A percentile compares a stretch with the other conserved stretches of the same genome.
These are phyloP conservation scores for Hanseniaspora lindneri DNA, from an alignment of 805 yeast genomes.

Conservation along the genomic window DNA sequence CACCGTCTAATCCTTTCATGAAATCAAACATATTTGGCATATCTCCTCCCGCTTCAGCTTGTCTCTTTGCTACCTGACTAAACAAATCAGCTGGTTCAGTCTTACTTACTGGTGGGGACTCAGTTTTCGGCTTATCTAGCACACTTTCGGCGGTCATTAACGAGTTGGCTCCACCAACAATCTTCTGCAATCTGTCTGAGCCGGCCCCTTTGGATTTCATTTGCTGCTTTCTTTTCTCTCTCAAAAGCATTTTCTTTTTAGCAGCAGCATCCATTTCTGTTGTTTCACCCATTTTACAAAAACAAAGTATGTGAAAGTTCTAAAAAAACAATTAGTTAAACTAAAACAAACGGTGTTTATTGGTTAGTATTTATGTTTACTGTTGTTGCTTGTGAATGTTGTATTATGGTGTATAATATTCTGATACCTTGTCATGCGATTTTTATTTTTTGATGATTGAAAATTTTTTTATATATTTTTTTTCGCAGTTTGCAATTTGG, in stretches of 20 bases:
- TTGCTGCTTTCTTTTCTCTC: conserved; percentile 58
- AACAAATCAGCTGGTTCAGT: conserved; percentile 16
- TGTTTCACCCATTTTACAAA: conserved; percentile 29
- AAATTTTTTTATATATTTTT: too few species aligned
- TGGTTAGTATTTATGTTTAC: too few species aligned
- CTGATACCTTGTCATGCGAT: too few species aligned
- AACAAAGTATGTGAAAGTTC: background rate
- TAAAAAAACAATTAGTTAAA: too few species aligned
- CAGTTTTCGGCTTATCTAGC: conserved; percentile 22
- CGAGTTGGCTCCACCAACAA: conserved; percentile 33
- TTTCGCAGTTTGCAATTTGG: too few species aligned
- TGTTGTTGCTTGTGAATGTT: too few species aligned
- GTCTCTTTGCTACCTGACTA: conserved; percentile 24
- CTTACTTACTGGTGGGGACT: background rate
- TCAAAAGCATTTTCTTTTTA: conserved; percentile 44
- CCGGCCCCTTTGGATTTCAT: conserved; percentile 44
- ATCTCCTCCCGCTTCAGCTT: conserved; percentile 17
- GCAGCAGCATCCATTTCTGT: conserved; percentile 29
- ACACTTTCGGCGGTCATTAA: conserved; percentile 30
- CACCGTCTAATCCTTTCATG: conserved; percentile 13
- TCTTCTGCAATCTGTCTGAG: conserved; percentile 40
- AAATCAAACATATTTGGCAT: conserved; percentile 13
- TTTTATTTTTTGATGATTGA: too few species aligned
- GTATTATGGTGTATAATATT: too few species aligned
- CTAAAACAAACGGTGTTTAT: too few species aligned